These are phyloP conservation scores for Cryptococcus amylolentus DNA, from an alignment of 1,284 basidiomycete species.

Conservation along the genomic window DNA sequence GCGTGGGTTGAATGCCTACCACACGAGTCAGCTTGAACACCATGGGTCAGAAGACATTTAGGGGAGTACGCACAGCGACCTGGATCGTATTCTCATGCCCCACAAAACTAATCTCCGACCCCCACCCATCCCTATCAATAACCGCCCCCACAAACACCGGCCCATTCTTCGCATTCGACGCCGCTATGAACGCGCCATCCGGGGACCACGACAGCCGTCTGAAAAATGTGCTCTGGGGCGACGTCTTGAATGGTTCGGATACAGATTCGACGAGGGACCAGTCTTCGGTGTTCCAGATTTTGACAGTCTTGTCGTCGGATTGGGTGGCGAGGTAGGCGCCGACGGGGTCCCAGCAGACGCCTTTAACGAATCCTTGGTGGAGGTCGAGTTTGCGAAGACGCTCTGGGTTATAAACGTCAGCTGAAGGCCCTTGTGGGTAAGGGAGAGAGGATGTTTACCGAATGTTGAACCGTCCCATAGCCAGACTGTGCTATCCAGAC, in stretches of 20 bases:
- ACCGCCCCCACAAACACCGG: slow-evolving; percentile 97
- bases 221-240: slow-evolving; percentile 94
- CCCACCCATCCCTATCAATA: slow-evolving; percentile 81
- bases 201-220: slow-evolving; percentile 94
- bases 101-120: slow-evolving; percentile 84
- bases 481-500: slow-evolving; percentile 83
- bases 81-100: slow-evolving; percentile 98
- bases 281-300: slow-evolving; percentile 91
- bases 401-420: slow-evolving; percentile 54
- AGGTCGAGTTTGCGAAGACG: slow-evolving; percentile 75
- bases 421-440: not conserved
- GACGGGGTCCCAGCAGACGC: slow-evolving; percentile 96
- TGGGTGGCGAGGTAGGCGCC: slow-evolving; percentile 92
- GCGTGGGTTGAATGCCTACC: slow-evolving; percentile 82
- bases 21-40: not conserved
- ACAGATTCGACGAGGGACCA: slow-evolving; percentile 84
- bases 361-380: slow-evolving; percentile 96
- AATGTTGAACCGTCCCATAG: slow-evolving; percentile 90
- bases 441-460: slow-evolving; percentile 53
- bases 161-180: slow-evolving; percentile 95
- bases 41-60: not conserved
- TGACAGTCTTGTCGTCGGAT: slow-evolving; percentile 92
- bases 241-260: slow-evolving; percentile 84
- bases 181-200: slow-evolving; percentile 94
- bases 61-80: slow-evolving; percentile 65